Evolutionary conservation across 2,329 filamentous ascomycete genomes (phyloP).

Genomic region (Cytospora piceae): DNA sequence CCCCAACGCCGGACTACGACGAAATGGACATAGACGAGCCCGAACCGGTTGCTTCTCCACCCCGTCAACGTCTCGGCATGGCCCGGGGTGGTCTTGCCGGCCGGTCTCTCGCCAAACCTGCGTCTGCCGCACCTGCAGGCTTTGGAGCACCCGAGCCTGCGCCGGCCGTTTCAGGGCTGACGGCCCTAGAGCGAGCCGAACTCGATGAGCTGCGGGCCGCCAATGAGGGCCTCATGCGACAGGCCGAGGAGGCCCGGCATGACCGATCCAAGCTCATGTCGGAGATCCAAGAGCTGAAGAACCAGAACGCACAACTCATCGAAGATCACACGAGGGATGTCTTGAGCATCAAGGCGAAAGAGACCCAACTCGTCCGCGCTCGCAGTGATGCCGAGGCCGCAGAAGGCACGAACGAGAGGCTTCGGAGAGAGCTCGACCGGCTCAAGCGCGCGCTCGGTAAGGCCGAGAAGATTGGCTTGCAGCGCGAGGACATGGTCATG

Average conservation of each 20-base stretch:
- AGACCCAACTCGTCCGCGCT: conserved; percentile 92
- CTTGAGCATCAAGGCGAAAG: conserved; percentile 95
- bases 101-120: conserved; percentile 80
- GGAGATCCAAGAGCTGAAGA: conserved; percentile 91
- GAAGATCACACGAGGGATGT: conserved; percentile 97
- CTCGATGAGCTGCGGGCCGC: conserved; percentile 84
- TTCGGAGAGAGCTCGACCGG: conserved; percentile 86
- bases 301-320: conserved; percentile 94
- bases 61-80: conserved; percentile 67
- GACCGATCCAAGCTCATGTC: conserved; percentile 82
- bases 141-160: conserved; percentile 60
- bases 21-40: conserved; percentile 50
- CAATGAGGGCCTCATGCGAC: conserved; percentile 75
- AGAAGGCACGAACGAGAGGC: conserved; percentile 81
- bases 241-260: conserved; percentile 78
- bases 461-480: conserved; percentile 53
- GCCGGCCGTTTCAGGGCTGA: conserved; percentile 64
- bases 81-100: conserved; percentile 84
- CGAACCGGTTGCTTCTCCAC: conserved; percentile 41
- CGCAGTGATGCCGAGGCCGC: conserved; percentile 87
- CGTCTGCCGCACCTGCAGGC: conserved; percentile 50
- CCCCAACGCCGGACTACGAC: conserved; percentile 53
- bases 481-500: conserved; percentile 26
- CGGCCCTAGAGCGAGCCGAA: conserved; percentile 85
- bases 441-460: conserved; percentile 82